Conservation (phyloP, 2,329 filamentous ascomycete genomes). For the Teratosphaeria zuluensis region DNA sequence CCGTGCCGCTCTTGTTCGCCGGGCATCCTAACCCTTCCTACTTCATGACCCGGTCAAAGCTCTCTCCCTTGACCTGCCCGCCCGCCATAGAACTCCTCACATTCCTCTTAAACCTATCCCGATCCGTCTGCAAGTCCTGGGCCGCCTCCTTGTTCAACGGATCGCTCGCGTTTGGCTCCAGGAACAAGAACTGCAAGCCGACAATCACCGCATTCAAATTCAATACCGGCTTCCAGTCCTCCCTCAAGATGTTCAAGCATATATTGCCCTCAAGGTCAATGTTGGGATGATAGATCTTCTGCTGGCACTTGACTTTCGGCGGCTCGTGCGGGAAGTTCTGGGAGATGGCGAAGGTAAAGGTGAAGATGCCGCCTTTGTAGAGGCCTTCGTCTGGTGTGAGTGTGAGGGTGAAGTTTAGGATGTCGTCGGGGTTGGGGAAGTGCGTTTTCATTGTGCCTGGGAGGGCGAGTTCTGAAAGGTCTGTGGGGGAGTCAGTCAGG, state of each 20-base stretch:
- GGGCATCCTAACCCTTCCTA: constrained; percentile 22
- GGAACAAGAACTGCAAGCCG: constrained; percentile 88
- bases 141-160: constrained; percentile 98
- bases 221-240: constrained; percentile 98
- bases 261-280: constrained; percentile 97
- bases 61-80: constrained; percentile 59
- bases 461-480: constrained; percentile 71
- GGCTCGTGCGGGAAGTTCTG: constrained; percentile 96
- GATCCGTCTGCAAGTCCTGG: constrained; percentile 75
- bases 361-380: constrained; percentile 82
- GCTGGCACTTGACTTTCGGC: constrained; percentile 90
- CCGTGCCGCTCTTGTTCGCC: too few species aligned
- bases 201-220: constrained; percentile 96
- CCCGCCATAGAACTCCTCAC: constrained; percentile 77
- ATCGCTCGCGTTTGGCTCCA: constrained; percentile 93
- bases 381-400: constrained; percentile 79
- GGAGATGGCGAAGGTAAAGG: constrained; percentile 85
- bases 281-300: constrained; percentile 99
- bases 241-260: constrained; percentile 90
- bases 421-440: constrained; percentile 75
- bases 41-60: constrained; percentile 71
- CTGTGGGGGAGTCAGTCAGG: constrained; percentile 35
- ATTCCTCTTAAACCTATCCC: constrained; percentile 85
- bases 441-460: constrained; percentile 71
- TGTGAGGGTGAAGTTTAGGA: constrained; percentile 71